Conservation (phyloP, 805 yeast genomes). For the Yarrowia sp. region DNA sequence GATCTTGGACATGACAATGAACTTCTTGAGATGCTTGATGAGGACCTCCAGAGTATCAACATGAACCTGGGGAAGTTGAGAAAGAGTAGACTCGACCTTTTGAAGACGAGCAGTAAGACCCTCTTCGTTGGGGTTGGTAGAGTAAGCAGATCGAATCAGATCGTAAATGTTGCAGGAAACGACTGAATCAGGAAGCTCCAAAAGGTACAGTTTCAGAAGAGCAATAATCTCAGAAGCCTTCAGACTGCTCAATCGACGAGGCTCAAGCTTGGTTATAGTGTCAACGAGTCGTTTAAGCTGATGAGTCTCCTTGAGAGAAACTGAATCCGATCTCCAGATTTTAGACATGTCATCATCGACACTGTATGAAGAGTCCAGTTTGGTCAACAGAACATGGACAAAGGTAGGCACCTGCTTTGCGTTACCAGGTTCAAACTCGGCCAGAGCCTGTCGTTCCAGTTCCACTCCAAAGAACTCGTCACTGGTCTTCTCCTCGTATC, state of each 20-base stretch:
- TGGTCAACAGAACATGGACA: neutral
- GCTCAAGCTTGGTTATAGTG: neutral
- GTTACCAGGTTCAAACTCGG: conserved; percentile 12
- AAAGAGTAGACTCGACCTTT: conserved; percentile 31
- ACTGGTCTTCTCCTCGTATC: conserved; percentile 59
- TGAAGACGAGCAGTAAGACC: neutral
- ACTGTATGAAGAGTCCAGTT: neutral
- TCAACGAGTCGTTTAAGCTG: conserved; percentile 15
- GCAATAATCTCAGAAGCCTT: conserved; percentile 52
- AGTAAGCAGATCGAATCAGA: conserved; percentile 57
- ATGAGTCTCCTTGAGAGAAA: conserved; percentile 15
- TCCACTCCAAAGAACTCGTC: conserved; percentile 81
- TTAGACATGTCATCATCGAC: neutral
- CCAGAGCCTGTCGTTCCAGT: conserved; percentile 36
- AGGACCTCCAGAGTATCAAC: conserved; percentile 31
- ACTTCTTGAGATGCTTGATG: conserved; percentile 30
- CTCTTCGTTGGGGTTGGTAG: conserved; percentile 28
- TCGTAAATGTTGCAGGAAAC: conserved; percentile 64
- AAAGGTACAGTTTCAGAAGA: conserved; percentile 60
- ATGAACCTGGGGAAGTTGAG: conserved; percentile 33
- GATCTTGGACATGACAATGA: neutral
- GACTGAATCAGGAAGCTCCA: conserved; percentile 74
- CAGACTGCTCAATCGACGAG: neutral
- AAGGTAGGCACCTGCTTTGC: conserved; percentile 2
- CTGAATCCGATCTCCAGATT: conserved; percentile 15